Evolutionary conservation across 2,329 filamentous ascomycete species (phyloP), one percentile per base, ranked within the genome.

Genomic region (Pestalotiopsis sp.): DNA sequence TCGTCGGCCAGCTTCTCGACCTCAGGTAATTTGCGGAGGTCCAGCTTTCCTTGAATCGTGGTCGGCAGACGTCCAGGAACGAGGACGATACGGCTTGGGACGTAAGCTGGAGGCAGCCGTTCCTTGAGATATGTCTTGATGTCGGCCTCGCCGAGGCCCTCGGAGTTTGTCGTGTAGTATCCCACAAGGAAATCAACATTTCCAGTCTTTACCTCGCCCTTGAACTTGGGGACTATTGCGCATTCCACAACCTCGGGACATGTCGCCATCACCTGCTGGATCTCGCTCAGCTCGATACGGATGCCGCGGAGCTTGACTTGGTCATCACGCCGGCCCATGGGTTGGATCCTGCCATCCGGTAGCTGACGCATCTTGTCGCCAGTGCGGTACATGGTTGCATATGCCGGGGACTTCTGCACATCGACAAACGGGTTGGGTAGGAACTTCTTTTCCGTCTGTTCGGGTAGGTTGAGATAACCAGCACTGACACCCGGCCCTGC

Each of bases 271-370:
- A 38, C 57, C 5, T 61, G 25, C 25, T 38, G 57, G 14, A 98
- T 98, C 73, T 98, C 96, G 71, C 92, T 92, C 59, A 98, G 89
- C 82, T 99, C 96, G 73, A 99, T 97, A 70, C 95, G 88, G 86
- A 98, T 98, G 1, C 95, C 95, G 70, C 96, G 92, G 73, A 98
- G 95, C 85, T 98, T 98, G 83, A 98, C 93, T 78, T 98, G 95
- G 73, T 92, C 88, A 76, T 98, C 95, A 25, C 90, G 90, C 69
- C 96, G 87, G 25, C 95, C 95, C 7, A 92, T 91, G n/a, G 69
- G 66, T 49, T 70, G 61, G 27, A 72, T 61, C 11, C 57, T 38
- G 20, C 31, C 57, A 61, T 38, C 25, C 23, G 13, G 12, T 27
- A 61, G 20, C 25, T 61, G 31, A 14, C 31, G 57, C 57, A 61